Percentiles rank a stretch among this genome's conserved stretches.
phyloP scores from a whole-genome alignment of 108 stramenopile genomes.

The Cyclotella baltica region DNA sequence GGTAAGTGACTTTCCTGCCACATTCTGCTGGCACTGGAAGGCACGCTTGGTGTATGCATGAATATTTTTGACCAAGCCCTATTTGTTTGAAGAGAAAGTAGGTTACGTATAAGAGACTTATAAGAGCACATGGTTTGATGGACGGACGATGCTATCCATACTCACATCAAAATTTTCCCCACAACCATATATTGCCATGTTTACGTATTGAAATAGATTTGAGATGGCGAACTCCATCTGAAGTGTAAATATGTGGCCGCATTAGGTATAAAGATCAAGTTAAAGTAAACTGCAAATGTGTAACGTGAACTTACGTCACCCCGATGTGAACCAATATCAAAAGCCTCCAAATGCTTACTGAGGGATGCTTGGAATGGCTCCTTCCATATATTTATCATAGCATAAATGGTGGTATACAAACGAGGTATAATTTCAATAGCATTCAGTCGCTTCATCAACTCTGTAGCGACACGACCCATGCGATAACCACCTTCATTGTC shows the following conservation, averaged over 20 bases:
- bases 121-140: not conserved
- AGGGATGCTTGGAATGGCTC: slow-evolving; percentile 37
- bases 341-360: slow-evolving; percentile 36
- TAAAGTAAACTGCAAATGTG: not conserved
- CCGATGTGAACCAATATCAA: slow-evolving; percentile 12
- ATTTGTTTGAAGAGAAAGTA: not conserved
- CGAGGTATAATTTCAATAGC: slow-evolving; percentile 38
- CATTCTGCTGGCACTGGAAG: slow-evolving; percentile 19
- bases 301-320: slow-evolving; percentile 13
- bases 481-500: slow-evolving; percentile 59
- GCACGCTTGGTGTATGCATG: slow-evolving; percentile 22
- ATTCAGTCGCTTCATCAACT: slow-evolving; percentile 32
- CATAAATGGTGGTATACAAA: slow-evolving; percentile 31
- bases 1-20: not conserved
- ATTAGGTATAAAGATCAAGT: not conserved
- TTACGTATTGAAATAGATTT: slow-evolving; percentile 21
- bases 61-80: slow-evolving; percentile 8
- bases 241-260: not conserved
- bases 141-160: not conserved
- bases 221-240: slow-evolving; percentile 34
- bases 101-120: not conserved
- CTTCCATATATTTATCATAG: slow-evolving; percentile 43
- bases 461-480: slow-evolving; percentile 54
- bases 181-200: slow-evolving; percentile 20
- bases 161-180: slow-evolving; percentile 24